Evolutionary conservation across 768 basidiomycete species (phyloP), one percentile per base, ranked within the genome.

Genomic region (Amanita rubescens): DNA sequence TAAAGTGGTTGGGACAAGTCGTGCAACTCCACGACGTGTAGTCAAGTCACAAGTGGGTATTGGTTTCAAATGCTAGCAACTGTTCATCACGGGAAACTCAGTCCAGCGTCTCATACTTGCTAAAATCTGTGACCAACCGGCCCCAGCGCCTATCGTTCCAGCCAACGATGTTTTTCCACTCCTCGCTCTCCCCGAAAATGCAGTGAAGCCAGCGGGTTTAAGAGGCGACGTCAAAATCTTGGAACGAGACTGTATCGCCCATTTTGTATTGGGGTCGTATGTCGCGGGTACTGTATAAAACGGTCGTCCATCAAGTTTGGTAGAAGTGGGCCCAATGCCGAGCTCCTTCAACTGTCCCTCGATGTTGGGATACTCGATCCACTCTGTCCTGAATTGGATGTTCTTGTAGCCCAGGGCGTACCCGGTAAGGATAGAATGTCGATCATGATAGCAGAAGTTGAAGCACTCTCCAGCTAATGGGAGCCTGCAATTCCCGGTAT

Each of bases 1-100:
- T n/a, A n/a, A n/a, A n/a, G n/a, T n/a, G n/a, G n/a, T n/a, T n/a
- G n/a, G n/a, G n/a, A n/a, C n/a, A n/a, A n/a, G n/a, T n/a, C n/a
- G n/a, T n/a, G n/a, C n/a, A n/a, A n/a, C n/a, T n/a, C n/a, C n/a
- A n/a, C n/a, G n/a, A n/a, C n/a, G n/a, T n/a, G n/a, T n/a, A n/a
- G n/a, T n/a, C n/a, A n/a, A n/a, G n/a, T 33, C 32, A 33, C 32
- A 33, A 33, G 5, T 33, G 32, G 5, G 6, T 33, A 47, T 94
- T 97, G 54, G 90, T 99, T 3, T 95, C 95, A 6, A 99, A 99
- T 60, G 95, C 95, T 30, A 30, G 27, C 27, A 30, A 30, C 27
- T 8, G 27, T 30, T 4, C 27, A 3, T 30, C 3, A 8, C 27
- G 27, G 8, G 5, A 6, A 43, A 27, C 14, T 11, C 24, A 43